Evolutionary conservation across 129 eudicot genomes (phyloP).

Genomic region (Helichrysum umbraculigerum): DNA sequence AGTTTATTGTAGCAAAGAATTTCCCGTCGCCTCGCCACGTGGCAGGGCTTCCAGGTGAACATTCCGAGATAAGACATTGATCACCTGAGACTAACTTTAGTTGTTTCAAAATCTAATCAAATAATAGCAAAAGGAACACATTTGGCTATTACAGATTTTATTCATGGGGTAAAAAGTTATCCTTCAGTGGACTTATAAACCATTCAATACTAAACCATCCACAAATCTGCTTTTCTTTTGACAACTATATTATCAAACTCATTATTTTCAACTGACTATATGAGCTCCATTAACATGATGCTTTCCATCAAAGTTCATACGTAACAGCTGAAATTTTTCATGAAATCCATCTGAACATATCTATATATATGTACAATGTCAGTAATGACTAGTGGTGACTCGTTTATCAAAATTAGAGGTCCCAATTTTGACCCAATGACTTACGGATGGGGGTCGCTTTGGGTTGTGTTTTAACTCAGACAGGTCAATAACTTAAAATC

Average conservation of each 20-base stretch:
- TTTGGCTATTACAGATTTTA: not conserved
- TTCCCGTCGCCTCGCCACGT: constrained; percentile 97
- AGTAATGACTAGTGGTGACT: not conserved
- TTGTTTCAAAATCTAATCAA: constrained; percentile 27
- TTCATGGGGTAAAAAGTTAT: not conserved
- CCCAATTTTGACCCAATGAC: too few species aligned
- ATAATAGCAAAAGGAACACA: not conserved
- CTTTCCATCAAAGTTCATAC: not conserved
- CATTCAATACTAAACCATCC: constrained; percentile 1
- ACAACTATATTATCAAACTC: not conserved
- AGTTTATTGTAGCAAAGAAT: constrained; percentile 75
- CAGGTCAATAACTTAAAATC: too few species aligned
- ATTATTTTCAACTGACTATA: not conserved
- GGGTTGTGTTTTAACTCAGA: too few species aligned
- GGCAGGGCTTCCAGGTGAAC: constrained; percentile 46
- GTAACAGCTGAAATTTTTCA: not conserved
- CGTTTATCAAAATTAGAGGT: not conserved
- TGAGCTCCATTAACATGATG: not conserved
- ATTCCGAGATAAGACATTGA: constrained; percentile 28
- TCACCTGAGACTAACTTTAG: constrained; percentile 51
- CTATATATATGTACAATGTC: not conserved
- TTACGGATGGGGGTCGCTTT: too few species aligned
- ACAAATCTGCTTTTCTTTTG: not conserved
- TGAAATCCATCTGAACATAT: not conserved
- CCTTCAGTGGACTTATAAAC: not conserved